These are phyloP conservation scores for Cudoniella acicularis DNA, from an alignment of 495 filamentous ascomycete genomes.

Conservation along the genomic window DNA sequence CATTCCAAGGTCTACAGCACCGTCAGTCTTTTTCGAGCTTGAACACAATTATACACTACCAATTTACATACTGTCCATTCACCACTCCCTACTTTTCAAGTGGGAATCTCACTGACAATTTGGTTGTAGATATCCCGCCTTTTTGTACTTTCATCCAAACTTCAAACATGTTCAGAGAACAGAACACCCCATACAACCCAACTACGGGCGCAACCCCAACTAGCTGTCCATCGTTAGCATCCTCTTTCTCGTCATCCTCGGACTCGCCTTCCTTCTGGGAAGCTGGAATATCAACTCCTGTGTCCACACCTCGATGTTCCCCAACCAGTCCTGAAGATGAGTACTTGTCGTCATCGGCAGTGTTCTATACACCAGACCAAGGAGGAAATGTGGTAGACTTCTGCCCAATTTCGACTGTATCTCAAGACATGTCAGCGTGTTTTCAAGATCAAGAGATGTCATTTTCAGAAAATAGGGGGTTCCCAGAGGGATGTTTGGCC, in stretches of 20 bases:
- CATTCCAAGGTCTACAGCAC: slow-evolving; percentile 6
- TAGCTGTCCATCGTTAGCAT: not conserved
- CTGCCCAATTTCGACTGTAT: not conserved
- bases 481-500: not conserved
- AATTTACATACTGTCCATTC: not conserved
- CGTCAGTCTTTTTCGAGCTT: slow-evolving; percentile 1
- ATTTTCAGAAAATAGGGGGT: not conserved
- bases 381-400: not conserved
- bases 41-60: not conserved
- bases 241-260: not conserved
- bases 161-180: not conserved
- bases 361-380: not conserved
- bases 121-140: not conserved
- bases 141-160: not conserved
- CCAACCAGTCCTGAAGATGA: not conserved
- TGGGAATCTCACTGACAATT: not conserved
- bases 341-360: not conserved
- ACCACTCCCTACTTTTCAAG: not conserved
- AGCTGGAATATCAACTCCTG: not conserved
- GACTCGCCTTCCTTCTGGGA: not conserved
- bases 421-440: not conserved
- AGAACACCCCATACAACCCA: not conserved
- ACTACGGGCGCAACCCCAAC: not conserved
- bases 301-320: not conserved
- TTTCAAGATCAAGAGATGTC: slow-evolving; percentile 1